Conservation (phyloP, 176 grass and related monocot genomes). For the Hyparrhenia diplandra region DNA sequence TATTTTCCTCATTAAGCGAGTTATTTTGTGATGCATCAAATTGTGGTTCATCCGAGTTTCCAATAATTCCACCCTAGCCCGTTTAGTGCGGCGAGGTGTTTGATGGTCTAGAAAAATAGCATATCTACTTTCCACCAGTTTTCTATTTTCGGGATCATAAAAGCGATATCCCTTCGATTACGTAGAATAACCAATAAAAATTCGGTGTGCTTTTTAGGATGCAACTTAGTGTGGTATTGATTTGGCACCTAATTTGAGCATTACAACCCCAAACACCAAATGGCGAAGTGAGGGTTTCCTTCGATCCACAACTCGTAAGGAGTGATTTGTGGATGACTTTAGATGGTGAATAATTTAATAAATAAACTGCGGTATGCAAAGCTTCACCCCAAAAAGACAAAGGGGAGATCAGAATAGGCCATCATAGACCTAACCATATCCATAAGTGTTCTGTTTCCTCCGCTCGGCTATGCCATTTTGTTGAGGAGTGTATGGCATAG, state of each 20-base stretch:
- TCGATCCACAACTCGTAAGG: neutral
- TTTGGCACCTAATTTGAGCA: neutral
- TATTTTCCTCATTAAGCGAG: neutral
- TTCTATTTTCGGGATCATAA: neutral
- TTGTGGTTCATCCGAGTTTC: neutral
- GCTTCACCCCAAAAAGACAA: neutral
- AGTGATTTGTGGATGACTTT: neutral
- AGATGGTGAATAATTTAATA: conserved; percentile 10
- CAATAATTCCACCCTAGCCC: conserved; percentile 6
- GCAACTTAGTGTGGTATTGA: neutral
- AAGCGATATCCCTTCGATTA: neutral
- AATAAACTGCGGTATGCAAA: neutral
- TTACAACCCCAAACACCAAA: neutral
- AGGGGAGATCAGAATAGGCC: neutral
- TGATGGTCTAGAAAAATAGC: neutral
- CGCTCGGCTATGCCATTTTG: neutral
- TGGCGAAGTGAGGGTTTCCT: neutral
- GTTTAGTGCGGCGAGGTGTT: neutral
- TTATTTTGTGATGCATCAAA: neutral
- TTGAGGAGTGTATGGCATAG: neutral
- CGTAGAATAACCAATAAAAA: neutral
- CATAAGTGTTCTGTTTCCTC: neutral
- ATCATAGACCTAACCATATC: conserved; percentile 9
- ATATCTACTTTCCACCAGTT: neutral
- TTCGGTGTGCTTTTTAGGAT: conserved; percentile 2